phyloP scores from a whole-genome alignment of 2,329 filamentous ascomycete genomes.

The Colletotrichum cuscutae region DNA sequence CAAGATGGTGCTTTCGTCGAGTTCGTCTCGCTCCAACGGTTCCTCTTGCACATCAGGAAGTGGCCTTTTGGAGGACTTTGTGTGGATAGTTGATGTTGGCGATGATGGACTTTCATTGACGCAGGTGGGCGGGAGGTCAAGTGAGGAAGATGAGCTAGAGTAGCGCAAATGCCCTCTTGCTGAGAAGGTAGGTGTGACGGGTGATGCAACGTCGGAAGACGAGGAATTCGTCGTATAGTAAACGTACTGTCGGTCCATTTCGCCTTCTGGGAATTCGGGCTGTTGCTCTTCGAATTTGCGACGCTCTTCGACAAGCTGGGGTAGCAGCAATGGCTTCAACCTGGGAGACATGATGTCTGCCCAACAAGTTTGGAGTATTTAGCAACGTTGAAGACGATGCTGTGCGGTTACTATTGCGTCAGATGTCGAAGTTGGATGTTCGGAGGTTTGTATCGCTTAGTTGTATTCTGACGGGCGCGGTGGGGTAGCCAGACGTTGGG shows the following conservation, averaged over 20 bases:
- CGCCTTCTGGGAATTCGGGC: conserved; percentile 40
- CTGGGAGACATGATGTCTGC: conserved; percentile 54
- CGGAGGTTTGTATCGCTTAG: not conserved
- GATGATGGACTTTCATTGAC: conserved; percentile 63
- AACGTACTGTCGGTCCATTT: conserved; percentile 50
- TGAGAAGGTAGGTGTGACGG: conserved; percentile 77
- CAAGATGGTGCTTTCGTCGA: conserved; percentile 62
- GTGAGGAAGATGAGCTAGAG: conserved; percentile 82
- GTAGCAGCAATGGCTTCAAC: conserved; percentile 64
- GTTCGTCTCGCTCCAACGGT: conserved; percentile 71
- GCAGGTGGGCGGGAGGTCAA: conserved; percentile 67
- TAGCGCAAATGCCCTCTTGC: conserved; percentile 71
- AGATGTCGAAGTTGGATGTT: not conserved
- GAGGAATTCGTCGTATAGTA: conserved; percentile 64
- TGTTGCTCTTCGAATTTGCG: conserved; percentile 52
- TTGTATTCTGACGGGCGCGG: conserved; percentile 6
- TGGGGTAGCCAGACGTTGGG: conserved; percentile 14
- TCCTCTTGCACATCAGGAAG: conserved; percentile 90
- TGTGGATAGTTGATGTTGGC: conserved; percentile 53
- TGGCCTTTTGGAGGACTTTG: conserved; percentile 70
- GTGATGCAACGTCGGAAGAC: conserved; percentile 75
- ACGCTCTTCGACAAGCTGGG: conserved; percentile 63
- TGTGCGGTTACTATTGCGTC: conserved; percentile 3
- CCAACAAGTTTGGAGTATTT: not conserved
- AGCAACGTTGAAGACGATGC: not conserved